These are phyloP conservation scores for Blumeria hordei DNA, from an alignment of 2,329 filamentous ascomycete genomes.

Conservation along the genomic window DNA sequence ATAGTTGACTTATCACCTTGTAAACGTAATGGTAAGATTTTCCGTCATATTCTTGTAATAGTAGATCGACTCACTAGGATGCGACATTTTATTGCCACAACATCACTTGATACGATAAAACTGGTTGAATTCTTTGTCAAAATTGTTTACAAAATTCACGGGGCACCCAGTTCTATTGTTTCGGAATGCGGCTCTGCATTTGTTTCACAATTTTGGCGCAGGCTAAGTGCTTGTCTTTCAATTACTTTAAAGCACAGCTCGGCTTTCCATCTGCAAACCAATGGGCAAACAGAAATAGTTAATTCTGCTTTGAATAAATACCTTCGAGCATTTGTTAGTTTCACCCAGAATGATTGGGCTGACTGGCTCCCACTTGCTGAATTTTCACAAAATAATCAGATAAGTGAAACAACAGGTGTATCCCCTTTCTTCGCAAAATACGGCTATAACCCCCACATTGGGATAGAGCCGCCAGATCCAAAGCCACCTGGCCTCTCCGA, in stretches of 20 bases:
- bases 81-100: neutral
- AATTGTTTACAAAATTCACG: conserved; percentile 3
- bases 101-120: neutral
- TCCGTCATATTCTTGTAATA: neutral
- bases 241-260: conserved; percentile 1
- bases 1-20: neutral
- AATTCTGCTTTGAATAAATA: conserved; percentile 3
- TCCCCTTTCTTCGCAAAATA: conserved; percentile 6
- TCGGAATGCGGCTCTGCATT: conserved; percentile 5
- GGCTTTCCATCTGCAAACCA: conserved; percentile 5
- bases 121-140: conserved; percentile 1
- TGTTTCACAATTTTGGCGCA: conserved; percentile 5
- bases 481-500: neutral
- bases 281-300: conserved; percentile 4
- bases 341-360: conserved; percentile 5
- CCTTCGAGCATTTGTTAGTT: conserved; percentile 4
- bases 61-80: neutral
- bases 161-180: conserved; percentile 2
- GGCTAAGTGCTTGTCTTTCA: neutral
- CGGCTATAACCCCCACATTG: conserved; percentile 1
- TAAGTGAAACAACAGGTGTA: conserved; percentile 3
- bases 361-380: conserved; percentile 5
- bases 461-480: neutral
- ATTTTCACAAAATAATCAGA: conserved; percentile 5
- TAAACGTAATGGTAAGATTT: neutral